Percentiles rank a stretch among this genome's conserved stretches.
These are phyloP conservation scores for Fomes fomentarius DNA, from an alignment of 1,284 basidiomycete genomes.

Conservation along the genomic window DNA sequence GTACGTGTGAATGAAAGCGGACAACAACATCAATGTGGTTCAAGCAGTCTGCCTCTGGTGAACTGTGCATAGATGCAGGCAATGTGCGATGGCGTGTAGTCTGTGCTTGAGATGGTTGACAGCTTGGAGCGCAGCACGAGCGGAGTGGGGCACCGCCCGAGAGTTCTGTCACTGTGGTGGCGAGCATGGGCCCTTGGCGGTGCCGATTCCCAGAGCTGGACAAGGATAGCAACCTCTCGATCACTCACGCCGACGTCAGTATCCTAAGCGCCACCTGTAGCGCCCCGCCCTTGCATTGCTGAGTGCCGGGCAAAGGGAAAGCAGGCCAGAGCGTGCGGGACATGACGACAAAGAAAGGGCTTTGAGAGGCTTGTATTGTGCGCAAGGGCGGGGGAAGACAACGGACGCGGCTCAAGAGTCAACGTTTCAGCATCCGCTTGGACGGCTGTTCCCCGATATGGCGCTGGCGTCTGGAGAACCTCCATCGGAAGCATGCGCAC, in stretches of 20 bases:
- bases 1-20: too few relatives aligned
- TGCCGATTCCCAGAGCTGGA: conserved; percentile 5
- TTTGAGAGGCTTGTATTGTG: not conserved
- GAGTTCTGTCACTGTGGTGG: too few relatives aligned
- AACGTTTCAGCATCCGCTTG: conserved; percentile 6
- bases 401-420: conserved; percentile 1
- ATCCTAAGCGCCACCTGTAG: not conserved
- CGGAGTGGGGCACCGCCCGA: too few relatives aligned
- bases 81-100: too few relatives aligned
- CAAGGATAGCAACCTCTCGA: conserved; percentile 12
- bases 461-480: conserved; percentile 18
- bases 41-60: too few relatives aligned
- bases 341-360: too few relatives aligned
- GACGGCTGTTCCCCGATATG: conserved; percentile 24
- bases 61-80: too few relatives aligned
- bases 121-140: not conserved
- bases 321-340: too few relatives aligned
- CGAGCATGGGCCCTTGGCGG: conserved; percentile 3
- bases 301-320: too few relatives aligned
- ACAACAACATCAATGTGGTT: too few relatives aligned
- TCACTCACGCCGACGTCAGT: conserved; percentile 11
- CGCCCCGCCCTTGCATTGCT: not conserved
- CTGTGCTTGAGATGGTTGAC: not conserved
- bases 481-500: conserved; percentile 30
- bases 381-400: conserved; percentile 10